phyloP scores from a whole-genome alignment of 2,329 filamentous ascomycete species.

The Fonsecaea pedrosoi region DNA sequence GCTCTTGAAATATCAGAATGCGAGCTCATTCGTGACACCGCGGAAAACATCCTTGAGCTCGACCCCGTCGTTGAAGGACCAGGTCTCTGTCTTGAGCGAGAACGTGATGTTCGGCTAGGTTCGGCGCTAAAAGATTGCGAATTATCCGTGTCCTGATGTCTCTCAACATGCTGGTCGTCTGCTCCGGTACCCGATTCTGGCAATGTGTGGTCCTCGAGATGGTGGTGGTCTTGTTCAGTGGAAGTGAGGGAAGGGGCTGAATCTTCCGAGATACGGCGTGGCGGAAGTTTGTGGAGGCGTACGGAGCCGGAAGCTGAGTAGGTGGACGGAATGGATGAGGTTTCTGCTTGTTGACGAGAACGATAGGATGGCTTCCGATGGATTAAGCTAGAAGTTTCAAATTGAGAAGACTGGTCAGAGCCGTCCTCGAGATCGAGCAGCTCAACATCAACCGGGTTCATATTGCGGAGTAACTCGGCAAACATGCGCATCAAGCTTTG shows the following conservation, averaged over 20 bases:
- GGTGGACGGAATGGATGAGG: conserved; percentile 27
- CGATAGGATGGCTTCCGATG: not conserved
- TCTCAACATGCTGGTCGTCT: not conserved
- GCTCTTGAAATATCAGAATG: conserved; percentile 10
- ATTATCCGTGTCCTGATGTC: conserved; percentile 19
- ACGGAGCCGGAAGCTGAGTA: conserved; percentile 32
- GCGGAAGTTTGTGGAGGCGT: conserved; percentile 27
- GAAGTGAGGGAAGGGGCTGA: conserved; percentile 36
- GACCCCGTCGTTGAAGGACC: conserved; percentile 13
- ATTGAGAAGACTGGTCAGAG: conserved; percentile 28
- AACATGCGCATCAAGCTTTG: conserved; percentile 82
- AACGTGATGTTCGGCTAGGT: conserved; percentile 15
- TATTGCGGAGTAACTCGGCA: conserved; percentile 76
- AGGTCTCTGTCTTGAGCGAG: conserved; percentile 22
- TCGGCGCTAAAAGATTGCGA: conserved; percentile 23
- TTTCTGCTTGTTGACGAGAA: conserved; percentile 16
- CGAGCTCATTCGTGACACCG: conserved; percentile 23
- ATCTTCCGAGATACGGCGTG: conserved; percentile 35
- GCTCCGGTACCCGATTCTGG: conserved; percentile 18
- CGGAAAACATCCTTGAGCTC: conserved; percentile 28
- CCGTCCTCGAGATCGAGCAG: conserved; percentile 51
- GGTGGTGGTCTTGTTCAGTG: conserved; percentile 16
- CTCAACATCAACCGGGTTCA: conserved; percentile 68
- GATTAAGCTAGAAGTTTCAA: conserved; percentile 26
- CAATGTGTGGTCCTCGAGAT: not conserved